A percentile compares a stretch with the other conserved stretches of the same genome.
phyloP scores from a whole-genome alignment of 306 rosid species.

The Urtica urens region DNA sequence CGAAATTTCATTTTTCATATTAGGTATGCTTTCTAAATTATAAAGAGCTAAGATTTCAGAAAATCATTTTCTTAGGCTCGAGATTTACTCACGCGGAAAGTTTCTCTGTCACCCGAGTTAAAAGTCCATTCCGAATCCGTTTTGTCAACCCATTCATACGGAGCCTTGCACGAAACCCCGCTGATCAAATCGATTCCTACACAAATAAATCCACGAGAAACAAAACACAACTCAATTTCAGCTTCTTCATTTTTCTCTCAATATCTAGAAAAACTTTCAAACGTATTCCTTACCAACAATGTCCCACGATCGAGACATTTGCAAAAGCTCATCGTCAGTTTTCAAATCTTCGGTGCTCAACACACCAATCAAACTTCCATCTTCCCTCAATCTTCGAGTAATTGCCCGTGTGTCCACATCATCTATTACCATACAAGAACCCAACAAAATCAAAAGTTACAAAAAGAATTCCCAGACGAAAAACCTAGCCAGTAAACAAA shows the following conservation, averaged over 20 bases:
- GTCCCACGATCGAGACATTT: slow-evolving; percentile 75
- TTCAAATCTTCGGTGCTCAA: slow-evolving; percentile 77
- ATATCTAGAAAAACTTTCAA: not conserved
- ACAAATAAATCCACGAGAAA: not conserved
- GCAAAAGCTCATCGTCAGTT: slow-evolving; percentile 70
- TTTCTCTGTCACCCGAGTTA: slow-evolving; percentile 28
- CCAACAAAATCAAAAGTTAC: slow-evolving; percentile 10
- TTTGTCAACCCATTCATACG: slow-evolving; percentile 72
- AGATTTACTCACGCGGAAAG: slow-evolving; percentile 45
- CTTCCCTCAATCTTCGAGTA: slow-evolving; percentile 81
- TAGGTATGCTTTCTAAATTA: too few species aligned
- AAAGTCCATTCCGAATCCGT: slow-evolving; percentile 61
- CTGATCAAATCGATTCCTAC: slow-evolving; percentile 86
- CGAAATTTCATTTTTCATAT: too few species aligned
- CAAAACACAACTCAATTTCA: not conserved
- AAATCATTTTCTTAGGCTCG: not conserved
- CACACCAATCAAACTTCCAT: slow-evolving; percentile 92
- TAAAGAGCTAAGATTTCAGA: not conserved
- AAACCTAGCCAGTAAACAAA: not conserved
- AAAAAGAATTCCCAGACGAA: slow-evolving; percentile 3
- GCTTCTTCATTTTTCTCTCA: not conserved
- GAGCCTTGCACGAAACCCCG: slow-evolving; percentile 79
- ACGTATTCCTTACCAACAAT: slow-evolving; percentile 80
- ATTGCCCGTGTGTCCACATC: slow-evolving; percentile 94
- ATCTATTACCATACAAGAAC: slow-evolving; percentile 39